These are phyloP conservation scores for Lactarius akahatsu DNA, from an alignment of 768 basidiomycete genomes.

Conservation along the genomic window DNA sequence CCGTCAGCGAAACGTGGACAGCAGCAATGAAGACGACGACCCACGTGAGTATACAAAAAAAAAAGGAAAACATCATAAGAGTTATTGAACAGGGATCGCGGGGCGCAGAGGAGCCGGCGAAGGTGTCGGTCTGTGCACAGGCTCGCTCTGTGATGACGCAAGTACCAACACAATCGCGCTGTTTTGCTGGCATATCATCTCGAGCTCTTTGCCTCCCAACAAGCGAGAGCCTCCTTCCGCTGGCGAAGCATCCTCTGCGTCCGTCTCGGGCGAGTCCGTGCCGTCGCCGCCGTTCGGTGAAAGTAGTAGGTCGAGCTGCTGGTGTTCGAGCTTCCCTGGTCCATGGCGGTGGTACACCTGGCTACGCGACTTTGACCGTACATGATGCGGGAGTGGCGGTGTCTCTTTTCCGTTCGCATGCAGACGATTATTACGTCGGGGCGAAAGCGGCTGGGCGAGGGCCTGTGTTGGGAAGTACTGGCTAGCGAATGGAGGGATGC, in stretches of 20 bases:
- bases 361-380: constrained; percentile 70
- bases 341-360: constrained; percentile 63
- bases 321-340: constrained; percentile 62
- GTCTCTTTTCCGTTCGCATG: constrained; percentile 22
- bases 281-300: constrained; percentile 21
- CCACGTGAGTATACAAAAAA: constrained; percentile 19
- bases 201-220: constrained; percentile 83
- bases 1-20: background rate
- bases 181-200: constrained; percentile 85
- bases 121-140: constrained; percentile 36
- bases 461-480: constrained; percentile 37
- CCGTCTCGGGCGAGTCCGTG: constrained; percentile 28
- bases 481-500: constrained; percentile 32
- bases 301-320: constrained; percentile 39
- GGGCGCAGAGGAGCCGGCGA: constrained; percentile 13
- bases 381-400: constrained; percentile 43
- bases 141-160: constrained; percentile 55
- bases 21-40: background rate
- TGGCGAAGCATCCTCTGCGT: constrained; percentile 36
- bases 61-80: background rate
- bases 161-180: constrained; percentile 79
- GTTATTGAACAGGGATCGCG: constrained; percentile 20
- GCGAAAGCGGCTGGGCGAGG: constrained; percentile 31
- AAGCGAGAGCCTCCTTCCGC: constrained; percentile 47
- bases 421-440: constrained; percentile 28